Percentiles rank a stretch among this genome's conserved stretches.
phyloP scores from a whole-genome alignment of 192 early-diverging fungal genomes.

The Entomortierella chlamydospora region DNA sequence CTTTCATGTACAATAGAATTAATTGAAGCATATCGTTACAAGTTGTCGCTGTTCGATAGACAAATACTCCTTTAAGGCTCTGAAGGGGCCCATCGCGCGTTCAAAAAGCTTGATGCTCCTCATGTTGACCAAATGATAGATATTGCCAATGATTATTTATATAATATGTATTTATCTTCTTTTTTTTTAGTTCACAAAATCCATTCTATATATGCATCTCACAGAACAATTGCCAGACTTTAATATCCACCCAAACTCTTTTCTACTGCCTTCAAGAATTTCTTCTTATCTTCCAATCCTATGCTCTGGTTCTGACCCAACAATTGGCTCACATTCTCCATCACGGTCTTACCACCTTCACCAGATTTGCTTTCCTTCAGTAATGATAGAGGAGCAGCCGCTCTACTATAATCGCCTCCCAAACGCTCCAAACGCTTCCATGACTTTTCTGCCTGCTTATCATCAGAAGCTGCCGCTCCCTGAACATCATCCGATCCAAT shows the following conservation, averaged over 20 bases:
- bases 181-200: too few relatives aligned
- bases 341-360: slow-evolving; percentile 3
- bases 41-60: too few relatives aligned
- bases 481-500: slow-evolving; percentile 28
- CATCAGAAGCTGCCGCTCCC: slow-evolving; percentile 3
- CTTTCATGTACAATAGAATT: slow-evolving; percentile 1
- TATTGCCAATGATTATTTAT: not conserved
- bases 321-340: slow-evolving; percentile 20
- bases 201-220: not conserved
- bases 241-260: slow-evolving; percentile 23
- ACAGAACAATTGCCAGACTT: not conserved
- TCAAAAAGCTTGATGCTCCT: too few relatives aligned
- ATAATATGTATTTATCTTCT: too few relatives aligned
- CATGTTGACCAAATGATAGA: too few relatives aligned
- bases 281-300: slow-evolving; percentile 54
- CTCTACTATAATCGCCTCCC: slow-evolving; percentile 46
- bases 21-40: too few relatives aligned
- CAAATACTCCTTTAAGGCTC: too few relatives aligned
- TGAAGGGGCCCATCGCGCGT: too few relatives aligned
- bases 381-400: slow-evolving; percentile 28
- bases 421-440: slow-evolving; percentile 53
- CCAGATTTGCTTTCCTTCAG: slow-evolving; percentile 2
- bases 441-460: slow-evolving; percentile 36
- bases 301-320: slow-evolving; percentile 50
- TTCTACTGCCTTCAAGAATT: slow-evolving; percentile 37